Conservation (phyloP, 2,329 filamentous ascomycete genomes). For the Chaetothyriales sp. region DNA sequence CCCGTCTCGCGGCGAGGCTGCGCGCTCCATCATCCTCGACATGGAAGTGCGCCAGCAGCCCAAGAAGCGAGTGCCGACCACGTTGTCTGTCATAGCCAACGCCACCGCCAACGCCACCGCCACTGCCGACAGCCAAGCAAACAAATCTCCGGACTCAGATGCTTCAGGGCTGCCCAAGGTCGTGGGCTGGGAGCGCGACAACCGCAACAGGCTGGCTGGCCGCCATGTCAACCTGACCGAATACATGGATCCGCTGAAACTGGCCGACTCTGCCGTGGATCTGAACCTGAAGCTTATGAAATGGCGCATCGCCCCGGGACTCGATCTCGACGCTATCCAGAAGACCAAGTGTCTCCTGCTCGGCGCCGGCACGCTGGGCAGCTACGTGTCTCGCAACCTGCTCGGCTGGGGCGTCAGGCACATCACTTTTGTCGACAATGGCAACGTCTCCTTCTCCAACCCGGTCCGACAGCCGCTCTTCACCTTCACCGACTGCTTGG, state of each 20-base stretch:
- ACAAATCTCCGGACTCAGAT: slow-evolving; percentile 11
- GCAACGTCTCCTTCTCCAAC: slow-evolving; percentile 85
- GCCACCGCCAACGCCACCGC: slow-evolving; percentile 27
- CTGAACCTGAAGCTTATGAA: slow-evolving; percentile 97
- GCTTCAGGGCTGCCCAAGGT: slow-evolving; percentile 57
- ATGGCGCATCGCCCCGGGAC: slow-evolving; percentile 81
- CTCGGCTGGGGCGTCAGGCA: slow-evolving; percentile 93
- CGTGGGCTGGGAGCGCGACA: slow-evolving; percentile 86
- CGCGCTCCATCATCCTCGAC: slow-evolving; percentile 63
- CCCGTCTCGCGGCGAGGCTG: slow-evolving; percentile 59
- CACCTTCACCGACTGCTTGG: slow-evolving; percentile 71
- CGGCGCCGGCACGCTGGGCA: slow-evolving; percentile 82
- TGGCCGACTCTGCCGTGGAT: slow-evolving; percentile 89
- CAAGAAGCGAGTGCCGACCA: slow-evolving; percentile 1
- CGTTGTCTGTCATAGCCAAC: slow-evolving; percentile 11
- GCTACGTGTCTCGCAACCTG: slow-evolving; percentile 80
- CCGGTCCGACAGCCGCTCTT: slow-evolving; percentile 91
- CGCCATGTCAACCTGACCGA: slow-evolving; percentile 71
- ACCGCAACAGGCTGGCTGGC: slow-evolving; percentile 59
- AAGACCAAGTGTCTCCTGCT: slow-evolving; percentile 77
- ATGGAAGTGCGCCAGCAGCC: slow-evolving; percentile 24
- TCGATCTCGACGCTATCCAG: slow-evolving; percentile 80
- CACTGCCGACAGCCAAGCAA: slow-evolving; percentile 28
- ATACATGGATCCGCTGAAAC: slow-evolving; percentile 74
- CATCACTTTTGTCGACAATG: slow-evolving; percentile 93